Evolutionary conservation across 2,329 filamentous ascomycete species (phyloP).

Genomic region (Mariannaea elegans): DNA sequence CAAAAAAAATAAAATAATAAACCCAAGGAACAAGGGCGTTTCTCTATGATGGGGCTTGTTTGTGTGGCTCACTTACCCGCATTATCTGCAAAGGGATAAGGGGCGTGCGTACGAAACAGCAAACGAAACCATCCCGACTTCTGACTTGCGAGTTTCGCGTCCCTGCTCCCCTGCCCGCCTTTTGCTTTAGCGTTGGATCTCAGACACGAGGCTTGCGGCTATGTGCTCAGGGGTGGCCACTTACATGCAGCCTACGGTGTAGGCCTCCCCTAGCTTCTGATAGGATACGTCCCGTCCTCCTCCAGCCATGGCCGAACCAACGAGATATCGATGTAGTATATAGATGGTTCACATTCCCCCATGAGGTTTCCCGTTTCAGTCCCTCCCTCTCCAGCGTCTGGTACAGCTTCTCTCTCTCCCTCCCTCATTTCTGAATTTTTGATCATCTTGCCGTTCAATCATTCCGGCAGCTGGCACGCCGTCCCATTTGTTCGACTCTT

Average conservation of each 20-base stretch:
- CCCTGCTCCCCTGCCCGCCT: neutral
- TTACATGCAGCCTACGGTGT: neutral
- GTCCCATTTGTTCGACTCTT: constrained; percentile 26
- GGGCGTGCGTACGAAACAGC: neutral
- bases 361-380: constrained; percentile 25
- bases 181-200: neutral
- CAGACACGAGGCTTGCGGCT: neutral
- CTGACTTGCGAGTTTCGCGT: constrained; percentile 13
- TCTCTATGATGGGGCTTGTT: neutral
- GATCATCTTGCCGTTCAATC: constrained; percentile 43
- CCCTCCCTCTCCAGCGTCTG: constrained; percentile 36
- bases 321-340: constrained; percentile 20
- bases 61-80: too few species aligned
- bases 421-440: constrained; percentile 13
- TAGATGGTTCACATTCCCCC: constrained; percentile 38
- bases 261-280: neutral
- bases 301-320: neutral
- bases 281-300: neutral
- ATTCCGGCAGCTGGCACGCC: constrained; percentile 44
- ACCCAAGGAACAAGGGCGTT: neutral
- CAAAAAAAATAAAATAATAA: too few species aligned
- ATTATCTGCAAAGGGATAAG: neutral
- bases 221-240: neutral
- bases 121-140: constrained; percentile 15
- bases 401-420: constrained; percentile 16